Conservation (phyloP, 2,329 filamentous ascomycete genomes). For the Aspergillus tamarii region DNA sequence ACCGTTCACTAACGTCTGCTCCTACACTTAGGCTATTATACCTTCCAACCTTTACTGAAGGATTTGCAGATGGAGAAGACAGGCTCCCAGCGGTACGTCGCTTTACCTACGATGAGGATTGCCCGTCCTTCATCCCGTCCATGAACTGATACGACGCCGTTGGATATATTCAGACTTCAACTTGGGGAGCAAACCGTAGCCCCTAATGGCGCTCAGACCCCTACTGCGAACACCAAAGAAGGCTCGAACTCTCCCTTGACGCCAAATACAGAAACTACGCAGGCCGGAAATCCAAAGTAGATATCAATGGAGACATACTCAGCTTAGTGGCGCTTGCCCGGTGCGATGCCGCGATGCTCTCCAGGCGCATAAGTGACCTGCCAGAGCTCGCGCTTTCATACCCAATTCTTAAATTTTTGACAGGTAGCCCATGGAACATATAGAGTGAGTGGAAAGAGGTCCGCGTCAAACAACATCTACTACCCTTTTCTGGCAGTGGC, state of each 20-base stretch:
- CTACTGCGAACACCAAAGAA: not conserved
- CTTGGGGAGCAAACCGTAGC: not conserved
- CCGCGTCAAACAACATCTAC: not conserved
- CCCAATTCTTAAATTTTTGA: not conserved
- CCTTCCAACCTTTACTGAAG: conserved; percentile 46
- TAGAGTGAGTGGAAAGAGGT: not conserved
- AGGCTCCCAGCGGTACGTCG: conserved; percentile 17
- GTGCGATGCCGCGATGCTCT: not conserved
- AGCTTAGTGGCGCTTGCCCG: not conserved
- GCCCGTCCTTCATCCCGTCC: not conserved
- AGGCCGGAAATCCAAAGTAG: not conserved
- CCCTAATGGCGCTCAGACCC: not conserved
- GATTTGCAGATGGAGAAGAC: conserved; percentile 38
- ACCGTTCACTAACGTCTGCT: conserved; percentile 13
- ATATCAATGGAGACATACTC: not conserved
- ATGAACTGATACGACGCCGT: not conserved
- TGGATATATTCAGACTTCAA: not conserved
- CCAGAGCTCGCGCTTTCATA: not conserved
- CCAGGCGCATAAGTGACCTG: not conserved
- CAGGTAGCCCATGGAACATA: not conserved
- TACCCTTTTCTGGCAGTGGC: not conserved
- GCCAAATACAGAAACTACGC: not conserved
- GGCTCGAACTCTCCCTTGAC: too few species aligned
- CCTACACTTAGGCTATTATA: conserved; percentile 43
- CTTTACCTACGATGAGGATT: not conserved